These are phyloP conservation scores for Pseudoperonospora humuli DNA, from an alignment of 352 stramenopile genomes.

Conservation along the genomic window DNA sequence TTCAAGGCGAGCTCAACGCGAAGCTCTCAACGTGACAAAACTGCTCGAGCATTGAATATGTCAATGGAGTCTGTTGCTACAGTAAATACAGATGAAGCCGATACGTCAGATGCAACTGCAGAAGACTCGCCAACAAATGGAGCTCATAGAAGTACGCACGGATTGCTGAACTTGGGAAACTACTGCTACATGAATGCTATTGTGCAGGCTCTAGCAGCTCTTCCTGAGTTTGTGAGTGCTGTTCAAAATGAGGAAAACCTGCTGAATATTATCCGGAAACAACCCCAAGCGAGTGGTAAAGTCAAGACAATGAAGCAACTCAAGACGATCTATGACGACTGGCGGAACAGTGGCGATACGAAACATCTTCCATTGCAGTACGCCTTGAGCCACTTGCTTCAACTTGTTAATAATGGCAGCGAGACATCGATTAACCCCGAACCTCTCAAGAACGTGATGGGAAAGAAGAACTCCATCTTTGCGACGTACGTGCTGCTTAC, in stretches of 20 bases:
- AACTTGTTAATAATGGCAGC: slow-evolving; percentile 51
- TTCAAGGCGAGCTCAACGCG: slow-evolving; percentile 27
- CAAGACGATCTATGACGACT: slow-evolving; percentile 35
- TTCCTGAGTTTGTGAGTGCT: slow-evolving; percentile 53
- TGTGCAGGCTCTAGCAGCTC: slow-evolving; percentile 65
- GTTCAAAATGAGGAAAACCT: slow-evolving; percentile 52
- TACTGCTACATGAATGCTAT: slow-evolving; percentile 94
- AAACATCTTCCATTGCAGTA: slow-evolving; percentile 55
- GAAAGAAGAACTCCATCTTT: slow-evolving; percentile 70
- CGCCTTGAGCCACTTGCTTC: slow-evolving; percentile 46
- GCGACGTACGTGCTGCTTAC: slow-evolving; percentile 50
- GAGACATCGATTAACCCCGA: slow-evolving; percentile 71
- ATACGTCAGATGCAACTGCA: slow-evolving; percentile 1
- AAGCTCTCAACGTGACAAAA: slow-evolving; percentile 3
- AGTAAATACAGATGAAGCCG: slow-evolving; percentile 6
- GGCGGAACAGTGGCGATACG: slow-evolving; percentile 36
- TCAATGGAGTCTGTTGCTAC: slow-evolving; percentile 20
- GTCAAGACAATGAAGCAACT: slow-evolving; percentile 38
- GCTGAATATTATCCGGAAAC: slow-evolving; percentile 47
- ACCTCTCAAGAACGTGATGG: slow-evolving; percentile 70
- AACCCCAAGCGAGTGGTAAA: slow-evolving; percentile 21
- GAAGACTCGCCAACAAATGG: slow-evolving; percentile 7
- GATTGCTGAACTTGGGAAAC: slow-evolving; percentile 92
- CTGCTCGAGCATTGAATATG: slow-evolving; percentile 14
- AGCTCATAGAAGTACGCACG: slow-evolving; percentile 51